Conservation (phyloP, 2,329 filamentous ascomycete genomes). For the Triangularia setosa region DNA sequence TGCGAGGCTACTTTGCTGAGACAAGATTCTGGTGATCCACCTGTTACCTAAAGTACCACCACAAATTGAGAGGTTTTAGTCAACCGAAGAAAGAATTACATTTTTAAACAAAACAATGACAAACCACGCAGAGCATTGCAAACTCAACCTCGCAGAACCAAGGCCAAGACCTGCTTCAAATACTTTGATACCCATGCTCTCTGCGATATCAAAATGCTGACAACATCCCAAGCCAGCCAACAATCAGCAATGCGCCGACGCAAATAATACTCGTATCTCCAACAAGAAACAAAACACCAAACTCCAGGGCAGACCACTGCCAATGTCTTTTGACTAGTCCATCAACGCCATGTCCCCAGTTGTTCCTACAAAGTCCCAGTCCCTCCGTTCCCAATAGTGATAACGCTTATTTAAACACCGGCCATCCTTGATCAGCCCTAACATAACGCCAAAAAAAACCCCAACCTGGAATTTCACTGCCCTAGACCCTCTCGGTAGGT, state of each 20-base stretch:
- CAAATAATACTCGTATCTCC: not conserved
- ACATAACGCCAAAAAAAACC: not conserved
- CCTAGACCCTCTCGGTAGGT: slow-evolving; percentile 14
- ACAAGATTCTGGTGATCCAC: not conserved
- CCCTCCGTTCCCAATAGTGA: not conserved
- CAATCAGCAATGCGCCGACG: not conserved
- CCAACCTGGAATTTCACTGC: not conserved
- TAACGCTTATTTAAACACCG: not conserved
- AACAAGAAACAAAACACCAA: not conserved
- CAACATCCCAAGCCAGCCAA: not conserved
- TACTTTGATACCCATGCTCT: not conserved
- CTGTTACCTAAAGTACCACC: not conserved
- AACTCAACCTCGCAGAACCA: not conserved
- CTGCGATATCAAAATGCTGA: not conserved
- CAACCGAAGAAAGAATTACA: not conserved
- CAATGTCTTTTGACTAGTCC: not conserved
- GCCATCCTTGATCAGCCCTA: not conserved
- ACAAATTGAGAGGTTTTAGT: not conserved
- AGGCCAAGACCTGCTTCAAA: not conserved
- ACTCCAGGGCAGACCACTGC: not conserved
- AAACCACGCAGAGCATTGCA: not conserved
- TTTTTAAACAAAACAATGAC: not conserved
- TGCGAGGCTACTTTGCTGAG: not conserved
- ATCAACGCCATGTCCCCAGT: not conserved
- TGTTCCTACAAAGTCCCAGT: not conserved